These are phyloP conservation scores for Lentinus tigrinus DNA, from an alignment of 768 basidiomycete genomes.

Conservation along the genomic window DNA sequence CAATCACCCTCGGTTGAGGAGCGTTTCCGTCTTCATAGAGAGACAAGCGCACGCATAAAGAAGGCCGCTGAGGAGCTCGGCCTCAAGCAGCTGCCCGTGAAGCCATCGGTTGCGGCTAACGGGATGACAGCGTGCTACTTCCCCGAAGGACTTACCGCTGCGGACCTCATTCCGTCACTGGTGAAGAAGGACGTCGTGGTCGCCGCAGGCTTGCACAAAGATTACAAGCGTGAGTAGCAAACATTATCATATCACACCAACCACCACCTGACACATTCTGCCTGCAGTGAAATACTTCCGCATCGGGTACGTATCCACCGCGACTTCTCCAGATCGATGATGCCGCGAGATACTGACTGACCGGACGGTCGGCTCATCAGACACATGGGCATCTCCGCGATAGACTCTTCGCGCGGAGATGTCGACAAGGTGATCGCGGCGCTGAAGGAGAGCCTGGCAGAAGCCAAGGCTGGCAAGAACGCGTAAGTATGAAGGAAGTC, in stretches of 20 bases:
- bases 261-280: neutral
- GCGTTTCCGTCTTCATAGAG: slow-evolving; percentile 74
- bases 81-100: slow-evolving; percentile 67
- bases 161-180: slow-evolving; percentile 77
- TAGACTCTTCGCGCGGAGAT: slow-evolving; percentile 69
- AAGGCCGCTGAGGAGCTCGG: slow-evolving; percentile 63
- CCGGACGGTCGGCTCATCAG: slow-evolving; percentile 33
- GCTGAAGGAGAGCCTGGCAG: slow-evolving; percentile 56
- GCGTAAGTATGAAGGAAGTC: slow-evolving; percentile 20
- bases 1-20: slow-evolving; percentile 66
- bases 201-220: slow-evolving; percentile 85
- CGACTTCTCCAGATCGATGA: neutral
- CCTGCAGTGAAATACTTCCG: slow-evolving; percentile 83
- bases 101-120: slow-evolving; percentile 70
- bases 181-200: slow-evolving; percentile 71
- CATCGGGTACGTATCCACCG: slow-evolving; percentile 57
- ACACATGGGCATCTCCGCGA: slow-evolving; percentile 90
- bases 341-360: neutral
- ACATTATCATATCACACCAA: neutral
- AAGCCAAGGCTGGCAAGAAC: slow-evolving; percentile 32
- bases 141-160: slow-evolving; percentile 75
- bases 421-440: slow-evolving; percentile 68
- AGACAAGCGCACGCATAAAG: slow-evolving; percentile 69
- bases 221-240: slow-evolving; percentile 64
- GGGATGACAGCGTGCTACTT: slow-evolving; percentile 94